Conservation (phyloP, 371 early-diverging fungal species). For the Capillidium heterosporum region DNA sequence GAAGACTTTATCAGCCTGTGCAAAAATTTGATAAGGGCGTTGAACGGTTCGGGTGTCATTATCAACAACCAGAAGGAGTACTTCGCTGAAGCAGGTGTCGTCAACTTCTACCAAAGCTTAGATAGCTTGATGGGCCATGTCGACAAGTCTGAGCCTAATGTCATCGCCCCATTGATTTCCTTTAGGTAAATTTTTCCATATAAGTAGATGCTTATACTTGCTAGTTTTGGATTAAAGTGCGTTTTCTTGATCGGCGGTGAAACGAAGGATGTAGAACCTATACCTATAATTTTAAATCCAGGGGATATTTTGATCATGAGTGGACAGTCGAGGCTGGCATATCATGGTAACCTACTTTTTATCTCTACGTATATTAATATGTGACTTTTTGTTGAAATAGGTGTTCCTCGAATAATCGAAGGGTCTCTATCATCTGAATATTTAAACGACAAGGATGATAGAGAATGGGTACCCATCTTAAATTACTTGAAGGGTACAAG, state of each 20-base stretch:
- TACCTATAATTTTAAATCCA: conserved; percentile 42
- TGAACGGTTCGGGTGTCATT: too few relatives aligned
- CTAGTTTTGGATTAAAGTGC: conserved; percentile 55
- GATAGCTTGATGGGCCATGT: conserved; percentile 87
- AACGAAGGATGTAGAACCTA: conserved; percentile 38
- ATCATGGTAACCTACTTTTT: conserved; percentile 69
- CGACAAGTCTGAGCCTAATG: conserved; percentile 78
- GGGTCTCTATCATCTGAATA: conserved; percentile 9
- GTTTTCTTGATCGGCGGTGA: conserved; percentile 61
- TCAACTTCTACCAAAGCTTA: conserved; percentile 78
- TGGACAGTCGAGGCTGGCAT: conserved; percentile 42
- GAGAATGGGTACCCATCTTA: conserved; percentile 33
- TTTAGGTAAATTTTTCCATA: conserved; percentile 24
- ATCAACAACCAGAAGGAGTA: conserved; percentile 27
- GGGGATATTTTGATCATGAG: conserved; percentile 82
- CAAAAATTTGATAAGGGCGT: too few relatives aligned
- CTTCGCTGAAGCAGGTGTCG: conserved; percentile 76
- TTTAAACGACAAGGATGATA: conserved; percentile 10
- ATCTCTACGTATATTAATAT: background rate
- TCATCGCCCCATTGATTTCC: conserved; percentile 75
- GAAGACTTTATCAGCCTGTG: conserved; percentile 27
- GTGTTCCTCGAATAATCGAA: conserved; percentile 54
- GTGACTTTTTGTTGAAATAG: conserved; percentile 11
- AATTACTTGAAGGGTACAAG: conserved; percentile 34
- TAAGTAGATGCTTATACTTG: background rate